Evolutionary conservation across 73 alveolate genomes (phyloP).

Genomic region (Paramecium biaurelia): DNA sequence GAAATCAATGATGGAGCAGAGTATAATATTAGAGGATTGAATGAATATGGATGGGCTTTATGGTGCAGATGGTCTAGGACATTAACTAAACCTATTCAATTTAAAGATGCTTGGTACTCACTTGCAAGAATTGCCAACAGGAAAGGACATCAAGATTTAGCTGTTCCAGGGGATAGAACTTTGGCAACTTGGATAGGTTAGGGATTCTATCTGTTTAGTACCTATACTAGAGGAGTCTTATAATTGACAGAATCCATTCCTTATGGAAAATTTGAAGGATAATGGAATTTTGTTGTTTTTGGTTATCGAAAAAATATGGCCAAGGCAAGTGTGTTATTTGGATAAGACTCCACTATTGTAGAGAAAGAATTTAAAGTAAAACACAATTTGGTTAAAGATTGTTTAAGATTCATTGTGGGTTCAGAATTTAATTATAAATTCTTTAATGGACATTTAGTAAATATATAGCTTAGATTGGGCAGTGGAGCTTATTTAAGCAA

Average conservation of each 20-base stretch:
- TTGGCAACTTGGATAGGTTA: background rate
- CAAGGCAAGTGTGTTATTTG: background rate
- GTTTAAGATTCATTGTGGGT: conserved; percentile 14
- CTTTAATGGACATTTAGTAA: background rate
- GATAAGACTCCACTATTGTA: background rate
- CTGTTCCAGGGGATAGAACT: background rate
- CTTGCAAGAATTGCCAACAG: background rate
- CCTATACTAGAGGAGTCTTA: background rate
- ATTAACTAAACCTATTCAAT: background rate
- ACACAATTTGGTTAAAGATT: background rate
- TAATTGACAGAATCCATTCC: background rate
- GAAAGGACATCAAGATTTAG: conserved; percentile 11
- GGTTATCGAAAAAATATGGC: background rate
- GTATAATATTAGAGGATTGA: conserved; percentile 14
- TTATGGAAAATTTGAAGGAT: background rate
- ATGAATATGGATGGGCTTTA: conserved; percentile 42
- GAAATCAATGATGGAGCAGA: background rate
- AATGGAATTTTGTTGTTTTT: conserved; percentile 29
- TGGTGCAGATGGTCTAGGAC: conserved; percentile 50
- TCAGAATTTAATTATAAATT: background rate
- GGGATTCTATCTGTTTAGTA: background rate
- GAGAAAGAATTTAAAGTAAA: conserved; percentile 14
- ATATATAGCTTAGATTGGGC: background rate
- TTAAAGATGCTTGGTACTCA: background rate
- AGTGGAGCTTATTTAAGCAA: background rate